phyloP scores from a whole-genome alignment of 805 yeast species.

The Candida krabiensis region DNA sequence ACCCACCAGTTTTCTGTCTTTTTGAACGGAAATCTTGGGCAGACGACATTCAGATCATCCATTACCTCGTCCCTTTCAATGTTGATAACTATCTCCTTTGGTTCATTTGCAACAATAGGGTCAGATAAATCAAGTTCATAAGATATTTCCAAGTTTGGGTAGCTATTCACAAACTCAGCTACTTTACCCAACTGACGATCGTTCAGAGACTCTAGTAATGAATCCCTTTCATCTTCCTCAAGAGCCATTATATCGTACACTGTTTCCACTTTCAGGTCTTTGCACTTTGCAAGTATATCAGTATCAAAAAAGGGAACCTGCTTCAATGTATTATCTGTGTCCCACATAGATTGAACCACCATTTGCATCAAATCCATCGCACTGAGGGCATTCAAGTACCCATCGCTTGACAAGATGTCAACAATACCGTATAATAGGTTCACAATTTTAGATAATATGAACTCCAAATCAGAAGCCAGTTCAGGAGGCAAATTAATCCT shows the following conservation, averaged over 20 bases:
- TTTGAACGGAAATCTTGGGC: constrained; percentile 57
- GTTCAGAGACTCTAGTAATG: constrained; percentile 52
- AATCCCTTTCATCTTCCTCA: constrained; percentile 63
- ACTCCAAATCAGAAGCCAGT: constrained; percentile 53
- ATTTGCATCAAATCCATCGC: constrained; percentile 90
- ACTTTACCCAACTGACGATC: constrained; percentile 57
- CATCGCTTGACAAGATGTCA: constrained; percentile 79
- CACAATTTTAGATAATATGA: constrained; percentile 49
- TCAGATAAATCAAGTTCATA: constrained; percentile 47
- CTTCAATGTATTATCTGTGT: constrained; percentile 68
- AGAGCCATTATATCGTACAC: constrained; percentile 78
- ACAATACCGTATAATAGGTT: constrained; percentile 63
- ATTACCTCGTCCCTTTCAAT: constrained; percentile 77
- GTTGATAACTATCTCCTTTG: constrained; percentile 45
- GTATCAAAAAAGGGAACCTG: constrained; percentile 73
- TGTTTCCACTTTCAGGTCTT: constrained; percentile 55
- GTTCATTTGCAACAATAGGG: constrained; percentile 44
- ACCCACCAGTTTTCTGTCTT: constrained; percentile 86
- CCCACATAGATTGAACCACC: constrained; percentile 87
- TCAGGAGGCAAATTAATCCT: constrained; percentile 64
- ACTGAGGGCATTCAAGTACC: constrained; percentile 69
- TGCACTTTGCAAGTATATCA: constrained; percentile 54
- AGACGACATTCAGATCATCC: constrained; percentile 55
- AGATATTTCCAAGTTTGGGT: constrained; percentile 78
- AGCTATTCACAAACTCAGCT: constrained; percentile 86